Evolutionary conservation across 2,329 filamentous ascomycete species (phyloP).

Genomic region (Beauveria asiatica): DNA sequence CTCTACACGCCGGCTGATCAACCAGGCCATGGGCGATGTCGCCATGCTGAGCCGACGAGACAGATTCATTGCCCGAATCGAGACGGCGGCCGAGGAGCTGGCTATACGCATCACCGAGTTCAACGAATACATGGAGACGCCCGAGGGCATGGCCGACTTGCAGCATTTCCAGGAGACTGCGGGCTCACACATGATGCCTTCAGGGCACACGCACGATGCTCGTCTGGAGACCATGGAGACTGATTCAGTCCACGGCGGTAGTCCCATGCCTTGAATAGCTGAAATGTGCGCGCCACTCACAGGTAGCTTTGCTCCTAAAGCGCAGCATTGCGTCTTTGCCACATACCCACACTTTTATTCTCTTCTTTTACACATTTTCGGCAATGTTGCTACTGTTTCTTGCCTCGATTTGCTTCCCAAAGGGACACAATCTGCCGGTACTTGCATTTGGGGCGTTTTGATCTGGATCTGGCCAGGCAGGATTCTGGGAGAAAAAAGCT

Average conservation of each 20-base stretch:
- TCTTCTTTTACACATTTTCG: not conserved
- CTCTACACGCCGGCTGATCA: constrained; percentile 17
- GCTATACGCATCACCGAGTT: constrained; percentile 44
- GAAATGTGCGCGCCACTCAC: not conserved
- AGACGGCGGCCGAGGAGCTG: constrained; percentile 45
- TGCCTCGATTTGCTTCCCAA: not conserved
- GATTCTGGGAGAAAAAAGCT: not conserved
- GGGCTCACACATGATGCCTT: not conserved
- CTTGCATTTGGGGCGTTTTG: not conserved
- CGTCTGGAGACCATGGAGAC: not conserved
- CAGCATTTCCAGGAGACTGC: not conserved
- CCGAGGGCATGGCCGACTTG: constrained; percentile 18
- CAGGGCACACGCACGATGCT: not conserved
- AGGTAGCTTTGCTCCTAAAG: not conserved
- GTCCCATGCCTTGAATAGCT: not conserved
- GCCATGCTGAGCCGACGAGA: constrained; percentile 34
- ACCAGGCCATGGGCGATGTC: constrained; percentile 38
- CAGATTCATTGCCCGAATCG: constrained; percentile 42
- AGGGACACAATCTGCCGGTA: not conserved
- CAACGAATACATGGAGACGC: constrained; percentile 31
- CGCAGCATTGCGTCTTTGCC: not conserved
- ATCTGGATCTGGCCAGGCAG: not conserved
- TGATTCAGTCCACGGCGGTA: not conserved
- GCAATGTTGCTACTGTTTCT: not conserved
- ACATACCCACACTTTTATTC: not conserved